Evolutionary conservation across 805 yeast species (phyloP).

Genomic region (Zygoascus flipseniorum): DNA sequence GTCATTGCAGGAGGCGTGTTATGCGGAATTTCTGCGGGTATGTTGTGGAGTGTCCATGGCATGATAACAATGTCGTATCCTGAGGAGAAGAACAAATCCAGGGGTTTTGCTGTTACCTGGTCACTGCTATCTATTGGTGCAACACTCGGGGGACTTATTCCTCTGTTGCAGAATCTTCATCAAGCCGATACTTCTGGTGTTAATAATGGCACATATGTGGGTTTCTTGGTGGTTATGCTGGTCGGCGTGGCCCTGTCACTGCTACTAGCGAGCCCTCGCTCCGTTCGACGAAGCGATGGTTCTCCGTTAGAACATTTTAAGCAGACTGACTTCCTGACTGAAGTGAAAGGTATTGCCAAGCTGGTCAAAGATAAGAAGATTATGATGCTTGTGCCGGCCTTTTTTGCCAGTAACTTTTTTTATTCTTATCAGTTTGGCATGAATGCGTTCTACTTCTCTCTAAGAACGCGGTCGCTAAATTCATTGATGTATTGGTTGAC

Average conservation of each 20-base stretch:
- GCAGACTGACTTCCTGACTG: slow-evolving; percentile 26
- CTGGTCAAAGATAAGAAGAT: slow-evolving; percentile 33
- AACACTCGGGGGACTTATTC: slow-evolving; percentile 46
- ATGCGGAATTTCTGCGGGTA: slow-evolving; percentile 44
- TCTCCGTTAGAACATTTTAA: slow-evolving; percentile 31
- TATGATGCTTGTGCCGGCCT: slow-evolving; percentile 45
- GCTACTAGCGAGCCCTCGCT: slow-evolving; percentile 16
- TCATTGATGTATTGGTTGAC: slow-evolving; percentile 42
- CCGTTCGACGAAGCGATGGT: slow-evolving; percentile 42
- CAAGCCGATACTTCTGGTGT: slow-evolving; percentile 16
- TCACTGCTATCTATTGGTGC: slow-evolving; percentile 50
- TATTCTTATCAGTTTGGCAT: slow-evolving; percentile 49
- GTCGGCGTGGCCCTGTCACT: slow-evolving; percentile 37
- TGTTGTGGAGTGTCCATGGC: slow-evolving; percentile 50
- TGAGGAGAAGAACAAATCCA: slow-evolving; percentile 42
- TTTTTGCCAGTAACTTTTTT: slow-evolving; percentile 49
- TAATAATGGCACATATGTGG: slow-evolving; percentile 42
- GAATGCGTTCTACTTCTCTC: slow-evolving; percentile 43
- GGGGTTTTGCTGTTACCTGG: slow-evolving; percentile 46
- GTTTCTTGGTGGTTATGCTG: slow-evolving; percentile 42
- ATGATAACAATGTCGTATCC: slow-evolving; percentile 46
- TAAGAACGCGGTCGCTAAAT: slow-evolving; percentile 51
- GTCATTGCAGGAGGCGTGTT: slow-evolving; percentile 46
- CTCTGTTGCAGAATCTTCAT: slow-evolving; percentile 41
- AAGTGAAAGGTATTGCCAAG: slow-evolving; percentile 26